Evolutionary conservation across 805 yeast genomes (phyloP), one percentile per base, ranked within the genome.

Genomic region (Candida easanensis): DNA sequence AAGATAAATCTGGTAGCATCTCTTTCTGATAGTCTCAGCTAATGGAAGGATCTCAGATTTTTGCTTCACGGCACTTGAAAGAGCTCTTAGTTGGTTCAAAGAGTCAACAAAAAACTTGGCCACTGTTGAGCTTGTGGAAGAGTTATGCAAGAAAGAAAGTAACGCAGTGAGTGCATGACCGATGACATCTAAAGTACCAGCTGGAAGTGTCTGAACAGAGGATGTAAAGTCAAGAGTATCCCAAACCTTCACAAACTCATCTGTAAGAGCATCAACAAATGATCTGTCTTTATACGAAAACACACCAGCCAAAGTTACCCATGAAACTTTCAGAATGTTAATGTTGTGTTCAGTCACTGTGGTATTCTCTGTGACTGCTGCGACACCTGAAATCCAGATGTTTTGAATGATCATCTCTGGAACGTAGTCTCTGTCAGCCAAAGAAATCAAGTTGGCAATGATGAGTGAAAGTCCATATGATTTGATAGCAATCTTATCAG

Each of bases 221-320:
- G 31, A 25, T 5, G 42, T 42, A 36, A 50, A 26, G n/a, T 45
- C 45, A 7, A 82, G 65, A 33, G 75, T 71, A 48, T 80, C 80
- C 90, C 90, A 85, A 44, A 84, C 66, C 9, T 70, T 60, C 36
- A 84, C 61, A 38, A 85, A 67, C 50, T 82, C 88, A 3, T 80
- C 71, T 13, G 74, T 64, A 49, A 82, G 82, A 43, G 78, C 67
- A 39, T 71, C 66, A 28, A 85, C 65, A 43, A 77, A 75, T 19
- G 69, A 64, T 14, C 73, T 71, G 28, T 83, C 84, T 0, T 63
- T 55, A 53, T 77, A 75, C 38, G 80, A 75, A 71, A 84, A 76
- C 4, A 84, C 60, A 3, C 91, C 91, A 46, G 72, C 68, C 18
- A 85, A 54, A 19, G 82, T 54, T 14, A 77, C 70, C 91, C 93